A percentile compares a stretch with the other conserved stretches of the same genome.
phyloP scores from a whole-genome alignment of 192 early-diverging fungal species.

The Phycomyces nitens region DNA sequence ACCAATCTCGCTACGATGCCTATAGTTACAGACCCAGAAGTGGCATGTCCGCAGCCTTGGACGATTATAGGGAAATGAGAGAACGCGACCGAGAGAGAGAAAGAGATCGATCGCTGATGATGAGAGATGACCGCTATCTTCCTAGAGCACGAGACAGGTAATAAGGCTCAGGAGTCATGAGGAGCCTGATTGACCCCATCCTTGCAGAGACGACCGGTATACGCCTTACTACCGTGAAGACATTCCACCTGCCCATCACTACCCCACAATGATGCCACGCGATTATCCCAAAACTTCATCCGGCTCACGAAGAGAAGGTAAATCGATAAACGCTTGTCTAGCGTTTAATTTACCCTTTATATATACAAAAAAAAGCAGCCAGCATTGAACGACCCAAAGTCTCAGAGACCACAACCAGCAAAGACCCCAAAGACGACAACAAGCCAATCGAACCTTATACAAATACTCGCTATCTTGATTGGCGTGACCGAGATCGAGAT shows the following conservation, averaged over 20 bases:
- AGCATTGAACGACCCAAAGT: slow-evolving; percentile 16
- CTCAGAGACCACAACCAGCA: slow-evolving; percentile 4
- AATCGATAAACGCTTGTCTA: neutral
- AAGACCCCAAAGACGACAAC: slow-evolving; percentile 17
- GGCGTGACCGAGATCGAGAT: slow-evolving; percentile 26
- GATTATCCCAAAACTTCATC: slow-evolving; percentile 18
- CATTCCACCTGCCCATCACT: slow-evolving; percentile 22
- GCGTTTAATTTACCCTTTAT: neutral
- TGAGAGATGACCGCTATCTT: slow-evolving; percentile 27
- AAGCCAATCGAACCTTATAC: slow-evolving; percentile 17
- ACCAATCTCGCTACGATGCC: slow-evolving; percentile 29
- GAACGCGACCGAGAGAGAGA: slow-evolving; percentile 28
- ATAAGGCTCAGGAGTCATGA: neutral
- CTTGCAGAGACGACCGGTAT: slow-evolving; percentile 28
- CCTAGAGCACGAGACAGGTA: slow-evolving; percentile 29
- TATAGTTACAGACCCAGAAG: slow-evolving; percentile 26
- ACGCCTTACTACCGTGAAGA: slow-evolving; percentile 35
- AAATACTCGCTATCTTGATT: slow-evolving; percentile 26
- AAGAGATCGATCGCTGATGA: slow-evolving; percentile 25
- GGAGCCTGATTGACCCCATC: neutral
- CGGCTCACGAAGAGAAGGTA: slow-evolving; percentile 31
- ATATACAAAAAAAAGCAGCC: slow-evolving; percentile 1
- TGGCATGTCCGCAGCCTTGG: slow-evolving; percentile 26
- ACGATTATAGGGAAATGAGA: slow-evolving; percentile 34
- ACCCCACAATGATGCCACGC: slow-evolving; percentile 3